Evolutionary conservation across 257 asterid genomes (phyloP).

Genomic region (Nicotiana otophora): DNA sequence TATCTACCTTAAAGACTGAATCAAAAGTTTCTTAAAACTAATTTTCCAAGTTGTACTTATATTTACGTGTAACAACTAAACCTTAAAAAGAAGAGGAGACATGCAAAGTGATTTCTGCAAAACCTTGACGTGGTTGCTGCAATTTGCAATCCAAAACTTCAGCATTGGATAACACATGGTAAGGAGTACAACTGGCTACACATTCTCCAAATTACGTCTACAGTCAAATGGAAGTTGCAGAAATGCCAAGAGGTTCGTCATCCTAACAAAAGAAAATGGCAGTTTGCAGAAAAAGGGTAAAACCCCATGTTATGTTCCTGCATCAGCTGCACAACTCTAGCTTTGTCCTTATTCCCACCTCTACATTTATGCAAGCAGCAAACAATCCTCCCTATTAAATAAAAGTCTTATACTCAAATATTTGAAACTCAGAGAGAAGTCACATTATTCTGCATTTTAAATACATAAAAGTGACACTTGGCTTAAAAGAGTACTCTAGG

Average conservation of each 20-base stretch:
- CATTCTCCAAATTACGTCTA: neutral
- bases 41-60: neutral
- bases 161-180: neutral
- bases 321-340: neutral
- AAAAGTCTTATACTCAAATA: too few species aligned
- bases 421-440: too few species aligned
- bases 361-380: neutral
- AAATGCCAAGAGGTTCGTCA: slow-evolving; percentile 5
- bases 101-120: neutral
- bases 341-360: neutral
- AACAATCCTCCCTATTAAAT: neutral
- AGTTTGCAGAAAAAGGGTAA: neutral
- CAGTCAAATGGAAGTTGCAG: neutral
- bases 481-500: too few species aligned
- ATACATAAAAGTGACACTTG: too few species aligned
- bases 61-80: neutral
- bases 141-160: neutral
- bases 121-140: neutral
- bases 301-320: neutral
- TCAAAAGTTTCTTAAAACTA: too few species aligned
- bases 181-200: neutral
- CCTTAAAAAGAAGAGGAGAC: neutral
- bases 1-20: too few species aligned
- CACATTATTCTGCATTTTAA: too few species aligned
- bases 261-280: slow-evolving; percentile 37